Evolutionary conservation across 441 rosid species (phyloP).

Genomic region (Viola pubescens): DNA sequence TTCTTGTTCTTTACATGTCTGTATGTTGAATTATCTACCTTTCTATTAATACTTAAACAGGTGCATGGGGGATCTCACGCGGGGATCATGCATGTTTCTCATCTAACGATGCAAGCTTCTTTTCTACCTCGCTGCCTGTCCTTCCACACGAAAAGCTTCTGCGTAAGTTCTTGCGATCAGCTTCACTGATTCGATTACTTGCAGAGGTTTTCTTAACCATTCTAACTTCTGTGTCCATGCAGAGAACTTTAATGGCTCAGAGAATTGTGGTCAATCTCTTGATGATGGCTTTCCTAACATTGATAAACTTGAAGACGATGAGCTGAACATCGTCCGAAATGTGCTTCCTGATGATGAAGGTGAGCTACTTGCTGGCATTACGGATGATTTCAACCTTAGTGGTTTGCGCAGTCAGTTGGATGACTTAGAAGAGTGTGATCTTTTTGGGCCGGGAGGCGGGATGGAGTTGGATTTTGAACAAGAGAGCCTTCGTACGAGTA

Average conservation of each 20-base stretch:
- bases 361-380: conserved; percentile 73
- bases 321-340: conserved; percentile 38
- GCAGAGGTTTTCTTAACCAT: conserved; percentile 7
- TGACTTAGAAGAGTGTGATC: conserved; percentile 71
- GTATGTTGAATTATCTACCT: not conserved
- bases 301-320: conserved; percentile 46
- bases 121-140: conserved; percentile 73
- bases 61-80: conserved; percentile 43
- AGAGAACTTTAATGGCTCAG: conserved; percentile 58
- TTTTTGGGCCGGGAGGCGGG: conserved; percentile 77
- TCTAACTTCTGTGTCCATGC: conserved; percentile 21
- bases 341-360: conserved; percentile 70
- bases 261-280: conserved; percentile 27
- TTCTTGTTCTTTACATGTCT: conserved; percentile 1
- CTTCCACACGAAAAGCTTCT: conserved; percentile 65
- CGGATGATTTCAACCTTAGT: conserved; percentile 63
- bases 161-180: conserved; percentile 12
- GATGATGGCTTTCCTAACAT: conserved; percentile 34
- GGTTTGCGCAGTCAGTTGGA: conserved; percentile 57
- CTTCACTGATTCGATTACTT: not conserved
- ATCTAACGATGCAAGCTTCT: conserved; percentile 58
- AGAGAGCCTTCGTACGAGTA: conserved; percentile 37
- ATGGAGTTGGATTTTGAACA: conserved; percentile 70
- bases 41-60: conserved; percentile 14
- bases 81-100: conserved; percentile 32